Percentiles rank a stretch among this genome's conserved stretches.
phyloP scores from a whole-genome alignment of 106 monocot genomes.

The Ottelia alismoides region DNA sequence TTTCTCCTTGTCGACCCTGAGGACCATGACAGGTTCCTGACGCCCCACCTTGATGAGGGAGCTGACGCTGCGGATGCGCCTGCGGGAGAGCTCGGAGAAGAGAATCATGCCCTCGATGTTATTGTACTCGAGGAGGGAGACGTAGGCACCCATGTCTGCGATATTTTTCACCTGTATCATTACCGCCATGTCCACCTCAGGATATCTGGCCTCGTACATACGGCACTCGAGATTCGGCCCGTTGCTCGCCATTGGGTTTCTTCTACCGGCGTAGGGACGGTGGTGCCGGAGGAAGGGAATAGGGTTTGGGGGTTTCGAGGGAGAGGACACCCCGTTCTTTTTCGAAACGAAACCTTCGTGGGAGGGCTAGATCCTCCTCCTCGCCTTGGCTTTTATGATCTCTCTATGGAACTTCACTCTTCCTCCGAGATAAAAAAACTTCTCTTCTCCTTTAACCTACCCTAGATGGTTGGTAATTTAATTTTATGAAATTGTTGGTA shows the following conservation, averaged over 20 bases:
- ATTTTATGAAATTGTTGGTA: no score
- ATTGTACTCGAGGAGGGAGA: slow-evolving; percentile 91
- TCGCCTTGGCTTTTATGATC: no score
- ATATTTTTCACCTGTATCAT: slow-evolving; percentile 98
- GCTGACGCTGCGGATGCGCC: slow-evolving; percentile 86
- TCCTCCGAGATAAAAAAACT: no score
- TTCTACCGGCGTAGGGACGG: no score
- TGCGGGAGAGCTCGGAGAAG: slow-evolving; percentile 96
- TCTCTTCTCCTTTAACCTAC: no score
- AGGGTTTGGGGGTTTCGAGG: no score
- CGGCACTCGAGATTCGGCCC: slow-evolving; percentile 78
- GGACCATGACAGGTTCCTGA: slow-evolving; percentile 95
- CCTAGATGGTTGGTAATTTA: no score
- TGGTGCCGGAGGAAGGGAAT: no score
- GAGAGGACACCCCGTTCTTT: no score
- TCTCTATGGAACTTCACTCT: no score
- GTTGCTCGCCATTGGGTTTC: slow-evolving; percentile 14
- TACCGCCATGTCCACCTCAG: slow-evolving; percentile 94
- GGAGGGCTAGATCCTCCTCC: no score
- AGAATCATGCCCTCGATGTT: slow-evolving; percentile 99
- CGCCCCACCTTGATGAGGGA: slow-evolving; percentile 89
- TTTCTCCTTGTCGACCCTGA: slow-evolving; percentile 88
- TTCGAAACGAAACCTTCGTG: no score
- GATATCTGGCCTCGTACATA: slow-evolving; percentile 91
- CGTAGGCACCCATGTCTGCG: slow-evolving; percentile 98